phyloP scores from a whole-genome alignment of 306 rosid species.

The Cicer bijugum region DNA sequence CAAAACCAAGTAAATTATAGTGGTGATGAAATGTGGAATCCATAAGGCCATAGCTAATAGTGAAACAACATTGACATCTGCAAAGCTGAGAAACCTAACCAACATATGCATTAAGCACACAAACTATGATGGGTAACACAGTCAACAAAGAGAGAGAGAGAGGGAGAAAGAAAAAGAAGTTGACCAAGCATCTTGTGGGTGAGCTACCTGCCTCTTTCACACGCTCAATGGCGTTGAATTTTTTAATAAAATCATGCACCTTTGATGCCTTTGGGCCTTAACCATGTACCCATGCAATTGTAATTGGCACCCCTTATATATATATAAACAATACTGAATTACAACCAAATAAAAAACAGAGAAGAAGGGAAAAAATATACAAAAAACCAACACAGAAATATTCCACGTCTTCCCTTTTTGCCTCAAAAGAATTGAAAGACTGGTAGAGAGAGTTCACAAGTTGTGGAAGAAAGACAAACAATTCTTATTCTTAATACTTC shows the following conservation, averaged over 20 bases:
- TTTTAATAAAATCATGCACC: conserved; percentile 92
- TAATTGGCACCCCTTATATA: conserved; percentile 52
- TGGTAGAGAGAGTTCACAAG: conserved; percentile 45
- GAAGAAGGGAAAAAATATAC: conserved; percentile 21
- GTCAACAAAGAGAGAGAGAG: conserved; percentile 54
- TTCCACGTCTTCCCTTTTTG: conserved; percentile 49
- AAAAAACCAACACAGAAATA: conserved; percentile 44
- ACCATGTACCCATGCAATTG: conserved; percentile 54
- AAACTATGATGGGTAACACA: conserved; percentile 42
- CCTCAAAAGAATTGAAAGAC: conserved; percentile 52
- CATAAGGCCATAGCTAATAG: conserved; percentile 2
- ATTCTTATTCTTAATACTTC: conserved; percentile 34
- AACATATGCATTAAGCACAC: conserved; percentile 41
- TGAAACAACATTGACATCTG: conserved; percentile 47
- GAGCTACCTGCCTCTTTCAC: conserved; percentile 94
- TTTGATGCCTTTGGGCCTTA: conserved; percentile 65
- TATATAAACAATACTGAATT: conserved; percentile 61
- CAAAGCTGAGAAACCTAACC: conserved; percentile 50
- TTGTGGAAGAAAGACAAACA: conserved; percentile 42
- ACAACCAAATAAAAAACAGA: conserved; percentile 38
- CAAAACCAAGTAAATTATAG: too few relatives aligned
- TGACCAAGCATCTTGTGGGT: conserved; percentile 98
- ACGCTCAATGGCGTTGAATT: conserved; percentile 97
- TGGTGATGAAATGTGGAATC: neutral
- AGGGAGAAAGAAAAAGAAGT: conserved; percentile 54